Conservation (phyloP, 2,329 filamentous ascomycete species). For the Hirsutella minnesotensis region DNA sequence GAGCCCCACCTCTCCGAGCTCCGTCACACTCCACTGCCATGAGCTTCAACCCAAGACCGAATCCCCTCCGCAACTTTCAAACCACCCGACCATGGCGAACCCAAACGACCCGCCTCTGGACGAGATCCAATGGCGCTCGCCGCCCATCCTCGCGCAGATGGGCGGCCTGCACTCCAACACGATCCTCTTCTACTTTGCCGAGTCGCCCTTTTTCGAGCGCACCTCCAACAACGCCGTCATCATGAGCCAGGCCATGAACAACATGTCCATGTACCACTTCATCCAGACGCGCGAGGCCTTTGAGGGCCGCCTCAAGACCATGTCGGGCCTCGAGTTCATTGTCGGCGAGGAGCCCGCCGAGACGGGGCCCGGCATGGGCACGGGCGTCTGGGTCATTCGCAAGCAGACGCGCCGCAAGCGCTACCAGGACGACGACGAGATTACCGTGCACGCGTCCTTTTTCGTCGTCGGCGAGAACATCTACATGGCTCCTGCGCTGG, state of each 20-base stretch:
- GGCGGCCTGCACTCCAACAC: constrained; percentile 52
- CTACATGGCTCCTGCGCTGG: constrained; percentile 52
- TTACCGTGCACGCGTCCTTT: constrained; percentile 47
- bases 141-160: constrained; percentile 34
- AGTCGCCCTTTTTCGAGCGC: constrained; percentile 55
- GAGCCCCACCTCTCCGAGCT: too few species aligned
- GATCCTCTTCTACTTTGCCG: constrained; percentile 55
- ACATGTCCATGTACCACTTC: constrained; percentile 43
- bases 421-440: constrained; percentile 42
- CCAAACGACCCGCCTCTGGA: constrained; percentile 44
- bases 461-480: constrained; percentile 56
- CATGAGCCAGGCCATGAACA: constrained; percentile 49
- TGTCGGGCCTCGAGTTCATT: constrained; percentile 56
- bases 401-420: constrained; percentile 54
- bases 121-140: constrained; percentile 55
- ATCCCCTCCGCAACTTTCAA: too few species aligned
- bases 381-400: constrained; percentile 57
- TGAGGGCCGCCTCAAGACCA: constrained; percentile 48
- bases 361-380: constrained; percentile 51
- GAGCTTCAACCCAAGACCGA: neutral
- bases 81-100: constrained; percentile 30
- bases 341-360: constrained; percentile 55
- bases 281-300: constrained; percentile 52
- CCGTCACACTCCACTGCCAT: neutral
- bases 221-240: constrained; percentile 58